phyloP scores from a whole-genome alignment of 2,329 filamentous ascomycete genomes.

The Penicillium sp. region DNA sequence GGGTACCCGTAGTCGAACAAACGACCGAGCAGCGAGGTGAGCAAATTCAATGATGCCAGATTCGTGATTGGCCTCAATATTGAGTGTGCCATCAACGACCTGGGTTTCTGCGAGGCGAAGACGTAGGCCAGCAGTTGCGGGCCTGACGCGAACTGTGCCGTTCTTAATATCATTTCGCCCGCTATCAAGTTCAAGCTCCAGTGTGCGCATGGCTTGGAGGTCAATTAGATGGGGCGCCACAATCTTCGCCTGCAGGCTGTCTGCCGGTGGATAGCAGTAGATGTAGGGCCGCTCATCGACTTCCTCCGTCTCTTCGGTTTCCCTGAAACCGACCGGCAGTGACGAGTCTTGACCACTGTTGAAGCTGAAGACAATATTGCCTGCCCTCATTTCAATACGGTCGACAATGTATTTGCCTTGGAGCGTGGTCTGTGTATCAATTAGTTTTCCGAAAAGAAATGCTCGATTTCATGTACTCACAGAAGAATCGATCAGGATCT shows the following conservation, averaged over 20 bases:
- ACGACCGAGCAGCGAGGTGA: conserved; percentile 31
- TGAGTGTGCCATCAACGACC: conserved; percentile 44
- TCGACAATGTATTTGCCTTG: conserved; percentile 75
- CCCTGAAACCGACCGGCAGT: conserved; percentile 39
- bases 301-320: conserved; percentile 33
- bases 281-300: conserved; percentile 61
- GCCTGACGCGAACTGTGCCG: conserved; percentile 55
- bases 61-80: conserved; percentile 45
- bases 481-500: conserved; percentile 52
- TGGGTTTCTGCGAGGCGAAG: conserved; percentile 55
- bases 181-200: conserved; percentile 72
- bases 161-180: conserved; percentile 69
- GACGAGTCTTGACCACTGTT: conserved; percentile 29
- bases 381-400: conserved; percentile 61
- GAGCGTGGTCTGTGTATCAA: conserved; percentile 39
- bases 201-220: conserved; percentile 73
- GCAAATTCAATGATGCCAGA: conserved; percentile 50
- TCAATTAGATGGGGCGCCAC: conserved; percentile 70
- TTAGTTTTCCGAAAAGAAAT: conserved; percentile 3
- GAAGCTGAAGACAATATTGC: conserved; percentile 42
- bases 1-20: conserved; percentile 61
- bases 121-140: conserved; percentile 62
- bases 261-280: conserved; percentile 70
- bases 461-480: conserved; percentile 31
- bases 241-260: conserved; percentile 69